Conservation (phyloP, 352 stramenopile genomes). For the Phytophthora uliginosa region DNA sequence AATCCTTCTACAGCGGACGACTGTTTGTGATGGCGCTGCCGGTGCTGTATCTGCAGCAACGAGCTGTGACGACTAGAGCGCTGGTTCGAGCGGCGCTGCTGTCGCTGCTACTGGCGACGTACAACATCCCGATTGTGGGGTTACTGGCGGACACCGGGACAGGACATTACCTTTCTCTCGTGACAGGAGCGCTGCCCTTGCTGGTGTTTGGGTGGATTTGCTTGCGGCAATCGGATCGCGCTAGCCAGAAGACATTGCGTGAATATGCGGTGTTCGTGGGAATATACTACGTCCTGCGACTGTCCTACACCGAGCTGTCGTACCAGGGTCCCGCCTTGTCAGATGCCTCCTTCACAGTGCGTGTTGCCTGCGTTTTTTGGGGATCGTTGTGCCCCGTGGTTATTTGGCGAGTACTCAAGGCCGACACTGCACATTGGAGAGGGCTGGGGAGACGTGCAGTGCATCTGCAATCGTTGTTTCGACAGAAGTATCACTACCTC, state of each 20-base stretch:
- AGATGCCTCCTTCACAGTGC: slow-evolving; percentile 46
- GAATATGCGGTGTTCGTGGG: slow-evolving; percentile 70
- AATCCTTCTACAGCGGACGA: slow-evolving; percentile 61
- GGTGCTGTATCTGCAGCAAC: slow-evolving; percentile 73
- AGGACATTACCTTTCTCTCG: slow-evolving; percentile 49
- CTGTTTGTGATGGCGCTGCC: slow-evolving; percentile 77
- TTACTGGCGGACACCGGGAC: slow-evolving; percentile 22
- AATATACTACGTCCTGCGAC: slow-evolving; percentile 50
- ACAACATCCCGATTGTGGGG: slow-evolving; percentile 70
- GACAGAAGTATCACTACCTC: slow-evolving; percentile 58
- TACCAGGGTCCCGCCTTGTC: slow-evolving; percentile 22
- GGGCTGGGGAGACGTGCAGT: slow-evolving; percentile 67
- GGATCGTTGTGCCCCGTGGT: slow-evolving; percentile 64
- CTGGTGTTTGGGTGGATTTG: slow-evolving; percentile 58
- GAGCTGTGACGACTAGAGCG: slow-evolving; percentile 60
- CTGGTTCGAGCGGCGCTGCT: slow-evolving; percentile 52
- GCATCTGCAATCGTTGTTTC: slow-evolving; percentile 60
- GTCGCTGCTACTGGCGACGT: slow-evolving; percentile 56
- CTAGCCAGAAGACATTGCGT: slow-evolving; percentile 56
- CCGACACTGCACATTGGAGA: slow-evolving; percentile 81
- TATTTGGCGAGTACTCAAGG: slow-evolving; percentile 77
- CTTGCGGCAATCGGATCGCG: slow-evolving; percentile 49
- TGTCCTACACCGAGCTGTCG: slow-evolving; percentile 55
- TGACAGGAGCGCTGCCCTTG: slow-evolving; percentile 49
- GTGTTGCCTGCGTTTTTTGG: slow-evolving; percentile 57